Percentiles rank a stretch among this genome's conserved stretches.
Evolutionary conservation across 2,329 filamentous ascomycete species (phyloP).

Genomic region (Aurifilum marmelostoma): DNA sequence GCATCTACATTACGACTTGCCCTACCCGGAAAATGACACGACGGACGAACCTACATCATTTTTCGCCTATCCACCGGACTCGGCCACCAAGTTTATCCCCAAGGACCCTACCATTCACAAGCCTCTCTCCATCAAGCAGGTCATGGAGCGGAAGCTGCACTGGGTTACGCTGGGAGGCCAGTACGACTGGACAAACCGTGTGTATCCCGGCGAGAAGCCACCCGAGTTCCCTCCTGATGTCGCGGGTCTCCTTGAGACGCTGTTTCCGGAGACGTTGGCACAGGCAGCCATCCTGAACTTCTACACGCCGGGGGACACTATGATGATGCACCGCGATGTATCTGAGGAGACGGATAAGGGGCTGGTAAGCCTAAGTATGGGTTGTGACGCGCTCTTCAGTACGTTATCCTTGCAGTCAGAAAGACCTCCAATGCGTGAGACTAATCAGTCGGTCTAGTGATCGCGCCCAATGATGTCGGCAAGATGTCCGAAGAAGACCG

Average conservation of each 20-base stretch:
- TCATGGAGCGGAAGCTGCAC: slow-evolving; percentile 79
- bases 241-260: slow-evolving; percentile 62
- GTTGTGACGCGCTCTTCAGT: slow-evolving; percentile 82
- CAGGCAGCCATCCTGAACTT: slow-evolving; percentile 95
- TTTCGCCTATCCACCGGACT: slow-evolving; percentile 54
- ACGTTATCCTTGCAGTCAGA: too few relatives aligned
- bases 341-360: slow-evolving; percentile 81
- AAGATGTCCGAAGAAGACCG: slow-evolving; percentile 36
- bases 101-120: slow-evolving; percentile 77
- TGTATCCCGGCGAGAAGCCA: slow-evolving; percentile 71
- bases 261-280: slow-evolving; percentile 78
- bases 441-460: slow-evolving; percentile 20
- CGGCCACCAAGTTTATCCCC: slow-evolving; percentile 63
- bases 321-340: slow-evolving; percentile 92
- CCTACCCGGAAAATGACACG: slow-evolving; percentile 33
- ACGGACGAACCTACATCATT: slow-evolving; percentile 47
- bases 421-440: not conserved
- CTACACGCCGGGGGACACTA: slow-evolving; percentile 86
- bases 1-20: slow-evolving; percentile 42
- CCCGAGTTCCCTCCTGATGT: slow-evolving; percentile 78
- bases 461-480: slow-evolving; percentile 58
- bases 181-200: slow-evolving; percentile 91
- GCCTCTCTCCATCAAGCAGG: slow-evolving; percentile 67
- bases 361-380: slow-evolving; percentile 83
- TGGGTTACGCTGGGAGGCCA: slow-evolving; percentile 96